Percentiles rank a stretch among this genome's conserved stretches.
Evolutionary conservation across 805 yeast genomes (phyloP).

Genomic region (Saccharomycopsis microspora): DNA sequence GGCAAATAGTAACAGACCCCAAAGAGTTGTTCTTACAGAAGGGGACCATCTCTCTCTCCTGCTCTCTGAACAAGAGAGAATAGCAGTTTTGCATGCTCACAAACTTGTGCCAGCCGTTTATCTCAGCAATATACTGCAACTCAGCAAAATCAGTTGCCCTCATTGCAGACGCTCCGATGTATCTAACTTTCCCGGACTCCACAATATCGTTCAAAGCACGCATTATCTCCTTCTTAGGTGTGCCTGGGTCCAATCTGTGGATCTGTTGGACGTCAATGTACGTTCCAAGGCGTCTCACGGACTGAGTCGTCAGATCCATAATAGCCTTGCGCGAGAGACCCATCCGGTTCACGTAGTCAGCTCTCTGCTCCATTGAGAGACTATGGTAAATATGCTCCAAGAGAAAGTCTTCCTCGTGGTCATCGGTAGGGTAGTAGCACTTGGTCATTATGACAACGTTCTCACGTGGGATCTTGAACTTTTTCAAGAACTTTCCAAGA

Average conservation of each 20-base stretch:
- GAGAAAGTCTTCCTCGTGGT: background rate
- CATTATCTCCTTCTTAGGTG: slow-evolving; percentile 45
- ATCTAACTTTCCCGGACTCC: slow-evolving; percentile 34
- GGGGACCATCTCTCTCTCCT: slow-evolving; percentile 50
- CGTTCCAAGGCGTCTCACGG: slow-evolving; percentile 38
- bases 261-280: slow-evolving; percentile 46
- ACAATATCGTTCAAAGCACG: slow-evolving; percentile 42
- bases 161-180: slow-evolving; percentile 59
- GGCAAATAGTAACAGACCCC: slow-evolving; percentile 32
- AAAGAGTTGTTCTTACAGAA: slow-evolving; percentile 42
- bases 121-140: slow-evolving; percentile 46
- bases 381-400: background rate
- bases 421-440: background rate
- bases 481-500: slow-evolving; percentile 40
- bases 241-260: slow-evolving; percentile 38
- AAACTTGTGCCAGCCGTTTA: slow-evolving; percentile 45
- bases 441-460: slow-evolving; percentile 40
- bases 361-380: background rate
- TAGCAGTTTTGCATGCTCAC: slow-evolving; percentile 48
- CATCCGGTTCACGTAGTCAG: slow-evolving; percentile 19
- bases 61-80: slow-evolving; percentile 47
- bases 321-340: slow-evolving; percentile 38
- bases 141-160: slow-evolving; percentile 40
- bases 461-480: slow-evolving; percentile 28
- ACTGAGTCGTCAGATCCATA: slow-evolving; percentile 29